These are phyloP conservation scores for Lactarius pseudohatsudake DNA, from an alignment of 768 basidiomycete genomes.

Conservation along the genomic window DNA sequence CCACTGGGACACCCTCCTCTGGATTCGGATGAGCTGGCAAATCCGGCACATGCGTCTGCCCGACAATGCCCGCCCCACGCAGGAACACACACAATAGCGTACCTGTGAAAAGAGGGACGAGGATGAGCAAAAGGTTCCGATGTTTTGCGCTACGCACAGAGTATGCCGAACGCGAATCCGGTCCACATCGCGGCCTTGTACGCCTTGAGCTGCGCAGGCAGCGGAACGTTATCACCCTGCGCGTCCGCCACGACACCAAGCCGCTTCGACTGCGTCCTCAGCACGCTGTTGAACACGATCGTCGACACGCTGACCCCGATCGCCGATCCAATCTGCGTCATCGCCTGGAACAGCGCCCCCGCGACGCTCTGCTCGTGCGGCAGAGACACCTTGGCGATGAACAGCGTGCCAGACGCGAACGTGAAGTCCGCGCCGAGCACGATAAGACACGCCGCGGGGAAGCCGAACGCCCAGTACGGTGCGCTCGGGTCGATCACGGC, in stretches of 20 bases:
- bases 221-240: conserved; percentile 36
- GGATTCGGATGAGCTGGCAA: background rate
- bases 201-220: conserved; percentile 44
- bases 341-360: conserved; percentile 78
- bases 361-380: conserved; percentile 75
- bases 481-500: conserved; percentile 58
- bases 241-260: conserved; percentile 37
- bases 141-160: conserved; percentile 43
- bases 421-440: conserved; percentile 82
- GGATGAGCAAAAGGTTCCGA: conserved; percentile 1
- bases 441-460: conserved; percentile 61
- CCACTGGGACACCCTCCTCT: background rate
- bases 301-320: conserved; percentile 72
- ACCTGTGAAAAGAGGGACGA: background rate
- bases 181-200: conserved; percentile 70
- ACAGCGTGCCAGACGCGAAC: conserved; percentile 70
- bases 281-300: conserved; percentile 64
- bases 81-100: conserved; percentile 30
- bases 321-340: conserved; percentile 73
- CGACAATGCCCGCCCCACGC: conserved; percentile 45
- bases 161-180: conserved; percentile 56
- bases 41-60: conserved; percentile 29
- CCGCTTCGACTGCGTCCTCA: conserved; percentile 35
- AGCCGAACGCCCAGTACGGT: conserved; percentile 75
- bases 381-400: conserved; percentile 64